Base-by-base conservation (phyloP, 2,329 filamentous ascomycete species). In the Tothia fuscella region DNA sequence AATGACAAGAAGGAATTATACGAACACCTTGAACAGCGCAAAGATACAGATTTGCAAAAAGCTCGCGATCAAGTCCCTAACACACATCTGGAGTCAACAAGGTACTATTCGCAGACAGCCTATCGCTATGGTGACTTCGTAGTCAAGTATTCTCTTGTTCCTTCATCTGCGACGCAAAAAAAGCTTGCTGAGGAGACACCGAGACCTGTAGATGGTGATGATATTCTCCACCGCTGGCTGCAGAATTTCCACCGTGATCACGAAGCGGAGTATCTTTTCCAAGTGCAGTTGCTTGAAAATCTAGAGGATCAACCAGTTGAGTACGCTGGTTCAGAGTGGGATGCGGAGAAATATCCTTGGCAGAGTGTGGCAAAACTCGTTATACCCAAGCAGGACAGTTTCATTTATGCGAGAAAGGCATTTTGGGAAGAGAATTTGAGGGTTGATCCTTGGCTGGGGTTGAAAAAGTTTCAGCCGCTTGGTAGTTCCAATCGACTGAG, bases 101-200 rank as follows among this genome's bases (percentile, higher is more conserved):
- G 53, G 21, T 53, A 65, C 43, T 68, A 71, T 53, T 65, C 63
- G 0, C 66, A 71, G 49, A 62, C 59, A 12, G 63, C 67, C 0
- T 69, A 67, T 48, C 63, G 64, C 17, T 70, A 65, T 46, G 66
- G 66, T 16, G 56, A 64, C 38, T 67, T 67, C 44, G 59, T 70
- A 2, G 58, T 60, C 38, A 71, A 71, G 47, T 69, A 67, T 46
- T 60, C 58, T 40, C 57, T 70, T 21, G 59, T 67, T 5, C 67
- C 66, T 1, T 59, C 54, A 12, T 53, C 53, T 3, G 54, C 62
- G 4, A 62, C 56, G 2, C 63, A 68, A 49, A 56, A 56, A 36
- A 62, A 61, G 38, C 54, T 64, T n/a, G n/a, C n/a, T n/a, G n/a
- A n/a, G n/a, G n/a, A n/a, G n/a, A n/a, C n/a, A n/a, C n/a, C n/a